These are phyloP conservation scores for Botrytis aclada DNA, from an alignment of 2,329 filamentous ascomycete genomes.

Conservation along the genomic window DNA sequence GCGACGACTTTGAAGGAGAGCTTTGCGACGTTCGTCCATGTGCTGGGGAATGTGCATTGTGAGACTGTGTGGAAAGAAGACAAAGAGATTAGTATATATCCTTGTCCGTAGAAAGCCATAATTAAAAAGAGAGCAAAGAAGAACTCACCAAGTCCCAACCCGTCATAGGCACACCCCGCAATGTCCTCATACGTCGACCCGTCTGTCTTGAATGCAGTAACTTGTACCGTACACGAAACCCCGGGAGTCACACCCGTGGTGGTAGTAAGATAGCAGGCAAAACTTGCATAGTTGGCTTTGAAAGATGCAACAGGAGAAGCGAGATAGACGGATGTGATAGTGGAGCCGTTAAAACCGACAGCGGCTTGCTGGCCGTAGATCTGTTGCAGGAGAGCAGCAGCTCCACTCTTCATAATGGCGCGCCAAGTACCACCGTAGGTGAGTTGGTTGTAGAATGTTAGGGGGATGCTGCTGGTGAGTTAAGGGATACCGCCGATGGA, in stretches of 20 bases:
- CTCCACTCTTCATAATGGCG: neutral
- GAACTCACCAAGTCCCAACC: neutral
- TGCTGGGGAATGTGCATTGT: neutral
- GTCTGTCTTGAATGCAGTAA: neutral
- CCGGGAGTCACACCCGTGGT: neutral
- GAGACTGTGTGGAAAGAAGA: neutral
- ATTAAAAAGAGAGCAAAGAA: neutral
- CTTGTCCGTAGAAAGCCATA: too few species aligned
- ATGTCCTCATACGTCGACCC: neutral
- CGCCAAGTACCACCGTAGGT: neutral
- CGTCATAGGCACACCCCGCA: neutral
- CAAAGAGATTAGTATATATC: too few species aligned
- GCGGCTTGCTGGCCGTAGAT: neutral
- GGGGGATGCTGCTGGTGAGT: neutral
- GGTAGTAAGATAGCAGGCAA: neutral
- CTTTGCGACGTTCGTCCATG: neutral
- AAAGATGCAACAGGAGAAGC: neutral
- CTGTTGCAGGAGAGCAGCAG: neutral
- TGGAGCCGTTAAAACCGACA: neutral
- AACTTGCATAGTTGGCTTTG: neutral
- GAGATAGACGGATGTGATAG: neutral
- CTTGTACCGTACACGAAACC: neutral
- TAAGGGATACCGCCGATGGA: neutral
- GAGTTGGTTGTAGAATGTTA: neutral
- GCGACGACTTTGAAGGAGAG: neutral